Conservation (phyloP, 495 filamentous ascomycete species). For the Penicillium simplicissimum region DNA sequence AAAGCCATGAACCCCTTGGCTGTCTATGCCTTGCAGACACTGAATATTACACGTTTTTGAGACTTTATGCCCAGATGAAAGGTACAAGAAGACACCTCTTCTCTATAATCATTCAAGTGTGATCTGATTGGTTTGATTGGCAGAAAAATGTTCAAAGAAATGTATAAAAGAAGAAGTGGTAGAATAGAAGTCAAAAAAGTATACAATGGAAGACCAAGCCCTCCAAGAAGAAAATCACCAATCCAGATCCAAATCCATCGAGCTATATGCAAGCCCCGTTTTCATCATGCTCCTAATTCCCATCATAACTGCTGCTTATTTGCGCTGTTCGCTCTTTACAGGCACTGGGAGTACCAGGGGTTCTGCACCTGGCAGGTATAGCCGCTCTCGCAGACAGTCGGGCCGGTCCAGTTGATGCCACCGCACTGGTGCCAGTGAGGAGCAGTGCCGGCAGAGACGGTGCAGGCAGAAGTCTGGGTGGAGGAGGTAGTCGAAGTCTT, state of each 20-base stretch:
- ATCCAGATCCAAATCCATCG: background rate
- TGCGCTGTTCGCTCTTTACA: conserved; percentile 24
- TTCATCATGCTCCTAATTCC: background rate
- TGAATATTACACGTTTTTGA: too few relatives aligned
- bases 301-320: background rate
- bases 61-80: background rate
- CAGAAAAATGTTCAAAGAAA: background rate
- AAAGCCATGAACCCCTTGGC: too few relatives aligned
- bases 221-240: conserved; percentile 4
- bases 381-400: conserved; percentile 46
- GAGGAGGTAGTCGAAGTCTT: conserved; percentile 12
- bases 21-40: too few relatives aligned
- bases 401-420: conserved; percentile 50
- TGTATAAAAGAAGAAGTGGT: conserved; percentile 1
- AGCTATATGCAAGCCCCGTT: background rate
- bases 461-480: conserved; percentile 25
- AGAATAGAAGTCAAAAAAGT: conserved; percentile 15
- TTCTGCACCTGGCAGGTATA: conserved; percentile 49
- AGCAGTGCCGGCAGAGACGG: conserved; percentile 20
- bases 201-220: conserved; percentile 16
- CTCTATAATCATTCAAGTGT: background rate
- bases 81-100: background rate
- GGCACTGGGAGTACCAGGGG: conserved; percentile 54
- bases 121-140: background rate
- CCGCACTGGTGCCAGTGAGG: conserved; percentile 51